Evolutionary conservation across 495 filamentous ascomycete species (phyloP).

Genomic region (Daldinia decipiens): DNA sequence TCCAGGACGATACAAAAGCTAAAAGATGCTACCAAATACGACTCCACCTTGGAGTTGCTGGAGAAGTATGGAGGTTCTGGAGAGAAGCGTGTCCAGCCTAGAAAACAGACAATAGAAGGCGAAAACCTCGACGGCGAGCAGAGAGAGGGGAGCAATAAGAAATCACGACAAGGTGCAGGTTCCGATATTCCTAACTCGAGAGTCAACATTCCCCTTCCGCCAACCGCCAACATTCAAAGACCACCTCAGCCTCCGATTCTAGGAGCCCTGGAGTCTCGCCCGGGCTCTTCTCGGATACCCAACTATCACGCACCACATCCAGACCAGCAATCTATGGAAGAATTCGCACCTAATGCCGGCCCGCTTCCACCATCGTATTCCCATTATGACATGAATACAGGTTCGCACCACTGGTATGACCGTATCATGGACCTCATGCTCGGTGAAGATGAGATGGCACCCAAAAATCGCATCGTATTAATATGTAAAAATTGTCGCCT

Average conservation of each 20-base stretch:
- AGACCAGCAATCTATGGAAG: constrained; percentile 52
- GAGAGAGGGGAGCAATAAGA: constrained; percentile 30
- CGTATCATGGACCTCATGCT: constrained; percentile 89
- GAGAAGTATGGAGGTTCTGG: constrained; percentile 88
- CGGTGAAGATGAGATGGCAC: constrained; percentile 92
- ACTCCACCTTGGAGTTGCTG: constrained; percentile 90
- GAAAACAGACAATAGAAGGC: constrained; percentile 47
- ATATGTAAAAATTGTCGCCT: constrained; percentile 86
- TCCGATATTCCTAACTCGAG: constrained; percentile 50
- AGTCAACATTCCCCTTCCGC: constrained; percentile 75
- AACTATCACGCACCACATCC: constrained; percentile 37
- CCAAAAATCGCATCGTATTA: constrained; percentile 89
- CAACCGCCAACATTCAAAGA: constrained; percentile 84
- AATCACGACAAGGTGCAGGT: constrained; percentile 34
- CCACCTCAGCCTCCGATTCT: constrained; percentile 35
- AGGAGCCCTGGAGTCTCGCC: constrained; percentile 39
- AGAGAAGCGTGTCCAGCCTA: constrained; percentile 56
- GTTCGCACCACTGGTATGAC: constrained; percentile 86
- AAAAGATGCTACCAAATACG: constrained; percentile 92
- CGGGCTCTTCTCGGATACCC: constrained; percentile 22
- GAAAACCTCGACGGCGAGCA: constrained; percentile 25
- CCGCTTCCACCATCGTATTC: constrained; percentile 54
- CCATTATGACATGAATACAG: constrained; percentile 58
- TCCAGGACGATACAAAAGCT: constrained; percentile 90
- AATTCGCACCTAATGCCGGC: constrained; percentile 70